Evolutionary conservation across 2,329 filamentous ascomycete species (phyloP).

Genomic region (Paecilomyces sp.): DNA sequence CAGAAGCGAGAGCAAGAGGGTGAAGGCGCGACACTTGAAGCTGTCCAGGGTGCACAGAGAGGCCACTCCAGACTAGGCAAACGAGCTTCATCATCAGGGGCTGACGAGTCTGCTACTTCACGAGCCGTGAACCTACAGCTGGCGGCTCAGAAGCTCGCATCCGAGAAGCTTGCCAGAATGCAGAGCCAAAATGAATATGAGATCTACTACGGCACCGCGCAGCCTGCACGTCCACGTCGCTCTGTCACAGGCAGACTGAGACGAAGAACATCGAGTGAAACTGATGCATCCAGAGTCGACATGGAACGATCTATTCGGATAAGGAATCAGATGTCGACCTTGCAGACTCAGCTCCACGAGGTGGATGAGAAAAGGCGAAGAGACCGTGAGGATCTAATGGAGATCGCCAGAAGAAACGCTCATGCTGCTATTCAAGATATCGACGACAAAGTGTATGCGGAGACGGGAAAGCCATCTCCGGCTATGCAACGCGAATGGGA

Average conservation of each 20-base stretch:
- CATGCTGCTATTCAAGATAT: constrained; percentile 68
- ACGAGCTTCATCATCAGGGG: constrained; percentile 22
- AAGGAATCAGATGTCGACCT: constrained; percentile 69
- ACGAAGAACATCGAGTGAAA: constrained; percentile 62
- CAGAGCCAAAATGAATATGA: constrained; percentile 65
- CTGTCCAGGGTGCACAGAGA: constrained; percentile 23
- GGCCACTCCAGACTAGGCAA: constrained; percentile 25
- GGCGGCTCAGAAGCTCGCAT: constrained; percentile 76
- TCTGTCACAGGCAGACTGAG: constrained; percentile 52
- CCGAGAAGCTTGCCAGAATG: constrained; percentile 74
- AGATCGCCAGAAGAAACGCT: constrained; percentile 80
- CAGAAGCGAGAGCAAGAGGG: constrained; percentile 29
- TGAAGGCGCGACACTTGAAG: constrained; percentile 8
- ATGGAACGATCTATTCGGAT: constrained; percentile 65
- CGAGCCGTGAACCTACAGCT: constrained; percentile 60
- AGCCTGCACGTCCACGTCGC: constrained; percentile 40
- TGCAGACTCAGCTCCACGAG: constrained; percentile 60
- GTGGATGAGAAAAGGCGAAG: constrained; percentile 63
- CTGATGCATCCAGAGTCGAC: constrained; percentile 53
- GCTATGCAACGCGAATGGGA: constrained; percentile 72
- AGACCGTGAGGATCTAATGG: constrained; percentile 69
- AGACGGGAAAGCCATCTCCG: constrained; percentile 67
- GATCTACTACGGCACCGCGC: constrained; percentile 66
- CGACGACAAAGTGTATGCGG: constrained; percentile 70
- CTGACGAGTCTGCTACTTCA: constrained; percentile 14